Base-by-base conservation (phyloP, 2,329 filamentous ascomycete genomes). In the Pseudocercospora vitis region DNA sequence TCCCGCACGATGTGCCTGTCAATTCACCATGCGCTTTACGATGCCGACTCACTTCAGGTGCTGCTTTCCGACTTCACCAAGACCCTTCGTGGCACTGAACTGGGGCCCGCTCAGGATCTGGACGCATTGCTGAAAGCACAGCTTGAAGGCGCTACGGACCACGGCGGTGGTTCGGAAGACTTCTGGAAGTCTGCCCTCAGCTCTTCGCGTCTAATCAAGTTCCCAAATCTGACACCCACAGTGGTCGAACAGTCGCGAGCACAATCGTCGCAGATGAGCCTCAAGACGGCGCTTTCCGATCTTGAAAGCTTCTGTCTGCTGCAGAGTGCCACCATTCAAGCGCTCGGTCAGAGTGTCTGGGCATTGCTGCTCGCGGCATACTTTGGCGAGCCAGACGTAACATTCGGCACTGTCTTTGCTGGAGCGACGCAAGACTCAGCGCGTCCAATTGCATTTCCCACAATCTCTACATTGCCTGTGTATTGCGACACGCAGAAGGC, bases 21-120 rank as follows among this genome's bases (percentile, higher is more conserved):
- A 7, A 77, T 90, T 2, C 87, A 95, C 58, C 91, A 96, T 71
- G 88, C 88, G 0, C 74, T 96, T 0, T 96, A 95, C 61, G 91
- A 96, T 73, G 91, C 90, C 0, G 78, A 83, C 33, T 91, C 89
- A 7, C 73, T 96, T 8, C 75, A 81, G 3, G 65, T 76, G 0
- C 78, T 96, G 1, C 71, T 96, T 1, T 65, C 74, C 0, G 81
- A 87, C 60, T 74, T 95, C 9, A 63, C 71, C 2, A 63, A 61
- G 29, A 63, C 69, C 8, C 76, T 81, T 28, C 4, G 29, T 4
- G 24, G 24, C n/a, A 55, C 64, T 2, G 8, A 52, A 1, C 47
- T 72, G 1, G 47, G 54, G 1, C 42, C 56, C 6, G 57, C 65
- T 2, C 40, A 64, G n/a, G 59, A 73, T 2, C 68, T 83, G 14